phyloP scores from a whole-genome alignment of 768 basidiomycete species.

The Lanmaoa pseudosensibilis region DNA sequence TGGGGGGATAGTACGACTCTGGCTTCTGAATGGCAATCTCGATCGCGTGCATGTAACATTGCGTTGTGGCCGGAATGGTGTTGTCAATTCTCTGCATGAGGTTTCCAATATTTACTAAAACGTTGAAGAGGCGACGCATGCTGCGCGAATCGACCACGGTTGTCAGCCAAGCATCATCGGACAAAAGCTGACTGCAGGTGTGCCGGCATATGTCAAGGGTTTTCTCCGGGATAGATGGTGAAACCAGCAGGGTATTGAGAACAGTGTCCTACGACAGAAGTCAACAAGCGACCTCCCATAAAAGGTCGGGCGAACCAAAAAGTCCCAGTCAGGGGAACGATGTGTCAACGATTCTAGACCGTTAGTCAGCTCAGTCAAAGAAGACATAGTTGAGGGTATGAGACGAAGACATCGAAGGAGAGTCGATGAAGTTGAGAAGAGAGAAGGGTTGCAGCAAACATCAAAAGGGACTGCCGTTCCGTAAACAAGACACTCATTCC shows the following conservation, averaged over 20 bases:
- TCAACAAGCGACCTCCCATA: slow-evolving; percentile 8
- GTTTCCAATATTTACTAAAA: slow-evolving; percentile 43
- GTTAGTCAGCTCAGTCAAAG: slow-evolving; percentile 28
- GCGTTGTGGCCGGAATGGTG: slow-evolving; percentile 30
- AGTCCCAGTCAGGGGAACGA: slow-evolving; percentile 34
- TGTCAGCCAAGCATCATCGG: slow-evolving; percentile 25
- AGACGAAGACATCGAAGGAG: slow-evolving; percentile 17
- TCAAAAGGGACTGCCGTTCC: slow-evolving; percentile 26
- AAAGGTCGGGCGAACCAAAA: slow-evolving; percentile 25
- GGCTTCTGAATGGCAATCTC: slow-evolving; percentile 42
- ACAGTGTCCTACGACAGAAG: slow-evolving; percentile 23
- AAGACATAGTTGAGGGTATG: slow-evolving; percentile 20
- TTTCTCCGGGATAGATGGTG: slow-evolving; percentile 32
- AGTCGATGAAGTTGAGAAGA: slow-evolving; percentile 4
- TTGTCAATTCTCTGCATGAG: slow-evolving; percentile 32
- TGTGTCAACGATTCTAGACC: slow-evolving; percentile 23
- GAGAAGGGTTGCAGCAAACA: slow-evolving; percentile 21
- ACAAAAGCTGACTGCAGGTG: slow-evolving; percentile 35
- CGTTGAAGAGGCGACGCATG: slow-evolving; percentile 45
- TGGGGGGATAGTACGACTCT: slow-evolving; percentile 13
- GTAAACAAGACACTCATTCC: slow-evolving; percentile 33
- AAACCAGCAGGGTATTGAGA: slow-evolving; percentile 25
- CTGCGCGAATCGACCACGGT: slow-evolving; percentile 30
- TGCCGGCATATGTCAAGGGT: slow-evolving; percentile 31
- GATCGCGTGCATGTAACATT: slow-evolving; percentile 43